These are phyloP conservation scores for Leccinum longicurvipes DNA, from an alignment of 768 basidiomycete genomes.

Conservation along the genomic window DNA sequence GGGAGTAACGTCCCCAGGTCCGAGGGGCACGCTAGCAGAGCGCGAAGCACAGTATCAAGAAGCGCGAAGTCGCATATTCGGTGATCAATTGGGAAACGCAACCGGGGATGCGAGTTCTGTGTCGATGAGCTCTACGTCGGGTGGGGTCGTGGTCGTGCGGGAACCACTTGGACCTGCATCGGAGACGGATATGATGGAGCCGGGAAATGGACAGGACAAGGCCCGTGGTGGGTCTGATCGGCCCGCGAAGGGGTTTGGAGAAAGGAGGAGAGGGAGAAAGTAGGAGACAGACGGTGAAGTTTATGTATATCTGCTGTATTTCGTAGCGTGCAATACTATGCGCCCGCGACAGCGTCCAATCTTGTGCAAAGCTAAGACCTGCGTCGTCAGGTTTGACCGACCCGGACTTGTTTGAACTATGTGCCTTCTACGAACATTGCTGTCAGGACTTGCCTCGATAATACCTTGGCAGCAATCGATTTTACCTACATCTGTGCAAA, in stretches of 20 bases:
- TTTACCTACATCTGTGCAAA: too few relatives aligned
- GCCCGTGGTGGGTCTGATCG: background rate
- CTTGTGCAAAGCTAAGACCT: background rate
- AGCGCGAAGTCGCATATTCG: slow-evolving; percentile 73
- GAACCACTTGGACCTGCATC: slow-evolving; percentile 33
- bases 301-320: background rate
- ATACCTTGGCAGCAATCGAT: too few relatives aligned
- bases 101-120: background rate
- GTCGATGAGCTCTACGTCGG: background rate
- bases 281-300: background rate
- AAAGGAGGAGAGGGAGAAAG: slow-evolving; percentile 19
- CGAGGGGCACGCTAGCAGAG: slow-evolving; percentile 45
- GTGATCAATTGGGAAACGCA: slow-evolving; percentile 19
- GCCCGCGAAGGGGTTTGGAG: slow-evolving; percentile 29
- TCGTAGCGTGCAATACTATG: background rate
- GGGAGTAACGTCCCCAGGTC: slow-evolving; percentile 16
- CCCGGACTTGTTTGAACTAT: too few relatives aligned
- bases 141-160: slow-evolving; percentile 22
- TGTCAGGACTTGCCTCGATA: too few relatives aligned
- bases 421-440: too few relatives aligned
- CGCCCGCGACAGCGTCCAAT: background rate
- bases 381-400: background rate
- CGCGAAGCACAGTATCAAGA: slow-evolving; percentile 73
- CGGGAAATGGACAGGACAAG: slow-evolving; percentile 1
- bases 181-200: slow-evolving; percentile 5